Evolutionary conservation across 805 yeast species (phyloP), one percentile per base, ranked within the genome.

Genomic region (Helenozyma baotianmanensis): DNA sequence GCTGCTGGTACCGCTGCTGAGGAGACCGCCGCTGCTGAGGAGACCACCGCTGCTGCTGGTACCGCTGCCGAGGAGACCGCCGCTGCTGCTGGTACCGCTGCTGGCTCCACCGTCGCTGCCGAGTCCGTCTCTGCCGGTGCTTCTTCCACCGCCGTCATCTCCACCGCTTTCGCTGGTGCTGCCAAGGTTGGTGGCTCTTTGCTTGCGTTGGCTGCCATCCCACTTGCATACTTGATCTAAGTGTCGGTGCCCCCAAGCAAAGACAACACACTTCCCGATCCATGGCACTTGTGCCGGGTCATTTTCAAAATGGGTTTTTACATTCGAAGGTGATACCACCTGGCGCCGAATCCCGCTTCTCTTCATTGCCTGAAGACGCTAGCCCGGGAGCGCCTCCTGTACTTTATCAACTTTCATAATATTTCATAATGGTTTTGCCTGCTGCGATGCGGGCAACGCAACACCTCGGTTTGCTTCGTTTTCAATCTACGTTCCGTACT

Each of bases 181-280:
- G 56, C 48, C 22, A 39, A 35, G 41, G 25, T 42, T 19, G 50
- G 51, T 25, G 50, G 53, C 21, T 56, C 64, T 14, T 37, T 51
- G 40, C 34, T 50, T 21, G 64, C 63, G 25, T 35, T 53, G 27
- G 45, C 52, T 28, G 54, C 59, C 37, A 39, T 60, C 30, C 60
- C 68, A 35, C 54, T 58, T 38, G 67, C 61, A 34, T 57, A 56
- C 55, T 54, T 62, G 46, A 36, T 62, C 45, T 62, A 58, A 58
- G 43, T 28, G 16, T 6, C 18, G 13, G 12, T 21, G 19, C 26
- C 16, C 25, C 4, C 23, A 15, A 16, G 15, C 30, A 23, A 21
- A n/a, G n/a, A n/a, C n/a, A n/a, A n/a, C n/a, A n/a, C n/a, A n/a
- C n/a, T n/a, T n/a, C n/a, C n/a, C n/a, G n/a, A n/a, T n/a, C n/a